Percentiles rank a stretch among this genome's conserved stretches.
These are phyloP conservation scores for Kwoniella pini DNA, from an alignment of 768 basidiomycete genomes.

Conservation along the genomic window DNA sequence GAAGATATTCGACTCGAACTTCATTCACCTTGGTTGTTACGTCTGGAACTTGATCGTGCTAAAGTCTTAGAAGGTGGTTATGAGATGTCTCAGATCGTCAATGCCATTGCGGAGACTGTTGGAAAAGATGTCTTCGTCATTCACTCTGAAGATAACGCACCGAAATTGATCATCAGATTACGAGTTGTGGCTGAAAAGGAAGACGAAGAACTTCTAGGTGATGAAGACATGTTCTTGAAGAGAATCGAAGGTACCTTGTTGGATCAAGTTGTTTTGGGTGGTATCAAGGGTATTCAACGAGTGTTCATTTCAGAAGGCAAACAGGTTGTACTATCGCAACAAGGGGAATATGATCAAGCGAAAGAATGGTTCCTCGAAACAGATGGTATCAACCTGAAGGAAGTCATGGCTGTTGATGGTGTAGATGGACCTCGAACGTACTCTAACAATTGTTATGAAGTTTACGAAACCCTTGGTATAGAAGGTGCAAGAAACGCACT, in stretches of 20 bases:
- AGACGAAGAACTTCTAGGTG: conserved; percentile 63
- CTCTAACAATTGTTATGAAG: conserved; percentile 94
- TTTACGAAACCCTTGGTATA: conserved; percentile 92
- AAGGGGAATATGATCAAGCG: conserved; percentile 61
- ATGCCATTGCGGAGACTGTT: conserved; percentile 90
- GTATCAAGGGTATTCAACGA: conserved; percentile 83
- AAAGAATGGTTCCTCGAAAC: conserved; percentile 95
- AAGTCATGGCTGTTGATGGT: conserved; percentile 91
- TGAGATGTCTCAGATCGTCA: conserved; percentile 90
- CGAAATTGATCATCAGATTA: conserved; percentile 95
- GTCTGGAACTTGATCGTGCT: conserved; percentile 91
- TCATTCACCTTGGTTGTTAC: conserved; percentile 94
- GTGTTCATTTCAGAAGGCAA: conserved; percentile 93
- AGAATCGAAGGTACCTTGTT: conserved; percentile 96
- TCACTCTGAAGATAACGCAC: conserved; percentile 98
- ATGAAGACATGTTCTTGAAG: conserved; percentile 95
- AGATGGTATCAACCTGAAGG: conserved; percentile 91
- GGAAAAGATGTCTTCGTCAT: conserved; percentile 96
- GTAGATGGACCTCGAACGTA: conserved; percentile 91
- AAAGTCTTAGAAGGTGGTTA: conserved; percentile 98
- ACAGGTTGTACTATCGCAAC: conserved; percentile 63
- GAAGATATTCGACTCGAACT: conserved; percentile 90
- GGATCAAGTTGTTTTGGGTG: conserved; percentile 89
- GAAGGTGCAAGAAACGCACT: conserved; percentile 94
- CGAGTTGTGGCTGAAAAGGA: conserved; percentile 81